Evolutionary conservation across 352 stramenopile species (phyloP).

Genomic region (Phytopythium boreale): DNA sequence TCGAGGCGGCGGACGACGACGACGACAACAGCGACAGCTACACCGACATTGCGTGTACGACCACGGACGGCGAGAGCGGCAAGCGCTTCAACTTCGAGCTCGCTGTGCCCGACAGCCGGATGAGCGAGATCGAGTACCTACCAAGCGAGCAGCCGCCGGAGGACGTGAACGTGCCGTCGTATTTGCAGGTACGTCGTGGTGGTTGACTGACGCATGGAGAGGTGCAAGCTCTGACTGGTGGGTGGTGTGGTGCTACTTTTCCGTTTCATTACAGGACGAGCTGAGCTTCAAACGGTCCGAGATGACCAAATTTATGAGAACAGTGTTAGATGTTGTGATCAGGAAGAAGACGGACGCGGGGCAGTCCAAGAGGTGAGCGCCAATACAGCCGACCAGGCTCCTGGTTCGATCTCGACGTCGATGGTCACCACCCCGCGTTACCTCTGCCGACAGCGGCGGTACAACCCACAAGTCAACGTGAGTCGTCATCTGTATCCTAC

Average conservation of each 20-base stretch:
- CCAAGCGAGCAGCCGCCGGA: constrained; percentile 53
- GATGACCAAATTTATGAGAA: constrained; percentile 84
- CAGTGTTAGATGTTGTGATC: constrained; percentile 77
- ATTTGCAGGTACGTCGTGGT: constrained; percentile 54
- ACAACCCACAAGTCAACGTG: background rate
- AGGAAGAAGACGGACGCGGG: constrained; percentile 34
- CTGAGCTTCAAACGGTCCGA: constrained; percentile 77
- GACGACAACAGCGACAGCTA: constrained; percentile 36
- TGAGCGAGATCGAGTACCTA: constrained; percentile 81
- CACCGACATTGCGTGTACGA: constrained; percentile 66
- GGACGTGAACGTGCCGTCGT: constrained; percentile 59
- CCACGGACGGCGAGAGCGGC: constrained; percentile 59
- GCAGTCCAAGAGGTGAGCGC: constrained; percentile 6
- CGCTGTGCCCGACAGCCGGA: constrained; percentile 50
- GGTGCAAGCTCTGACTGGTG: constrained; percentile 5
- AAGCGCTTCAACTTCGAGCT: constrained; percentile 79
- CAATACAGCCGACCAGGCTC: background rate
- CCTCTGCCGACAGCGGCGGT: background rate
- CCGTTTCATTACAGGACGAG: constrained; percentile 43
- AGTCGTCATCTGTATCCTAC: constrained; percentile 3
- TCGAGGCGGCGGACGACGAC: constrained; percentile 55
- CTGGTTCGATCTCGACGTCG: no score
- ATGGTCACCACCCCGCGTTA: background rate
- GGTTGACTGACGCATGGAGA: background rate
- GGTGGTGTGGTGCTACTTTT: background rate